Evolutionary conservation across 2,329 filamentous ascomycete species (phyloP).

Genomic region (Pestalotiopsis sp.): DNA sequence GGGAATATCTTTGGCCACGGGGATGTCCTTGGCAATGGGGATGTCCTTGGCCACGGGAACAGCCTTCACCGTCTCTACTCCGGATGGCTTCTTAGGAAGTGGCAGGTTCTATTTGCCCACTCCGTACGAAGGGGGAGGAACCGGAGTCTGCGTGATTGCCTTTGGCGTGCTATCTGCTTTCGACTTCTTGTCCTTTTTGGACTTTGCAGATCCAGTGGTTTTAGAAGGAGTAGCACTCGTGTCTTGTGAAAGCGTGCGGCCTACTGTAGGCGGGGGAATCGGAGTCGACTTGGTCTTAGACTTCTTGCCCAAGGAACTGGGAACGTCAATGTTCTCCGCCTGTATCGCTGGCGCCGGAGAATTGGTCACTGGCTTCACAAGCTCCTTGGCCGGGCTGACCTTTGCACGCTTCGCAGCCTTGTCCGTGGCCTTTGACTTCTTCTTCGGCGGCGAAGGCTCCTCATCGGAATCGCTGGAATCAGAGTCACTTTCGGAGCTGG

Average conservation of each 20-base stretch:
- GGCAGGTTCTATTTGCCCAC: constrained; percentile 7
- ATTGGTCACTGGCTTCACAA: background rate
- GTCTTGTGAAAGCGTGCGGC: constrained; percentile 21
- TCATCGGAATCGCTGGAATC: constrained; percentile 18
- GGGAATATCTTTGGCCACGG: too few relatives aligned
- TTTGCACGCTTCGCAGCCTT: constrained; percentile 37
- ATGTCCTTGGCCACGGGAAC: too few relatives aligned
- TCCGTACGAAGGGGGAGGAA: constrained; percentile 24
- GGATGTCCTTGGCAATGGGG: too few relatives aligned
- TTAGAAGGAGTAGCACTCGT: constrained; percentile 27
- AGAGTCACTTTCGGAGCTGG: constrained; percentile 18
- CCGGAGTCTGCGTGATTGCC: constrained; percentile 26
- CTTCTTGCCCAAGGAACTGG: constrained; percentile 10
- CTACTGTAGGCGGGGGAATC: constrained; percentile 32
- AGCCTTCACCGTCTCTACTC: too few relatives aligned
- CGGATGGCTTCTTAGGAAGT: background rate
- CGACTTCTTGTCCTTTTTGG: constrained; percentile 34
- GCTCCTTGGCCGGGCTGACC: constrained; percentile 43
- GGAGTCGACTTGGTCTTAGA: constrained; percentile 7
- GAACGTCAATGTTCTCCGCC: constrained; percentile 22
- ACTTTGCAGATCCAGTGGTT: constrained; percentile 26
- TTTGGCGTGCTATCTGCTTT: constrained; percentile 20
- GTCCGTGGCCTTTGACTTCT: constrained; percentile 9
- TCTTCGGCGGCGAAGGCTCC: constrained; percentile 30
- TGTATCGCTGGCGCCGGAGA: constrained; percentile 21